These are phyloP conservation scores for Raddia distichophylla DNA, from an alignment of 176 grass and related monocot genomes.

Conservation along the genomic window DNA sequence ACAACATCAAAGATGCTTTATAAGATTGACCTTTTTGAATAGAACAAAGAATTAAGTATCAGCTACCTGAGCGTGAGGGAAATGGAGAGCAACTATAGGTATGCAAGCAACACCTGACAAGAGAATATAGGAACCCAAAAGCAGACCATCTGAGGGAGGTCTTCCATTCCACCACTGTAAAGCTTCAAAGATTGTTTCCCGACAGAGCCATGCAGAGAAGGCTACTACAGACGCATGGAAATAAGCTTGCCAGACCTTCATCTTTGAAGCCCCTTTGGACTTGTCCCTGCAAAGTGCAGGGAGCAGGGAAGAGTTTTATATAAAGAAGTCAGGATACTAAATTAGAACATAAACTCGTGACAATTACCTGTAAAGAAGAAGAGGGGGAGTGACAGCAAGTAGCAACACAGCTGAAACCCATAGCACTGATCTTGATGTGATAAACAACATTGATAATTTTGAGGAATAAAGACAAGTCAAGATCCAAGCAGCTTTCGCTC, in stretches of 20 bases:
- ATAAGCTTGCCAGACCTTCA: slow-evolving; percentile 94
- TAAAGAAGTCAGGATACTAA: slow-evolving; percentile 31
- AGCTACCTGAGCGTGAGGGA: slow-evolving; percentile 88
- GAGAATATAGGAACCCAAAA: slow-evolving; percentile 89
- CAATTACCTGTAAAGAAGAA: slow-evolving; percentile 96
- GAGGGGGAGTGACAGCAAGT: slow-evolving; percentile 79
- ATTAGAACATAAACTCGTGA: slow-evolving; percentile 15
- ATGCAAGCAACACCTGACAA: slow-evolving; percentile 79
- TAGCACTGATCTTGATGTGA: slow-evolving; percentile 86
- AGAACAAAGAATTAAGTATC: slow-evolving; percentile 17
- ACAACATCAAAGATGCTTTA: neutral
- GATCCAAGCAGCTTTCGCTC: slow-evolving; percentile 87
- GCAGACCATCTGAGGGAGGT: slow-evolving; percentile 87
- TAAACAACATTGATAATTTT: slow-evolving; percentile 94
- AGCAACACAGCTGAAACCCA: slow-evolving; percentile 93
- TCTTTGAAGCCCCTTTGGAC: slow-evolving; percentile 81
- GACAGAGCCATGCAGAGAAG: slow-evolving; percentile 83
- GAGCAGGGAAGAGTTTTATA: slow-evolving; percentile 19
- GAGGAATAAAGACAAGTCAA: slow-evolving; percentile 91
- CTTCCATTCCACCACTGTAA: slow-evolving; percentile 96
- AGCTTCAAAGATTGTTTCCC: slow-evolving; percentile 97
- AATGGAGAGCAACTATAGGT: slow-evolving; percentile 85
- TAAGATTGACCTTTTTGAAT: neutral
- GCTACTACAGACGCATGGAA: slow-evolving; percentile 86
- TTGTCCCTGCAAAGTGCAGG: slow-evolving; percentile 64